Evolutionary conservation across 495 filamentous ascomycete genomes (phyloP).

Genomic region (Margaritispora aquatica): DNA sequence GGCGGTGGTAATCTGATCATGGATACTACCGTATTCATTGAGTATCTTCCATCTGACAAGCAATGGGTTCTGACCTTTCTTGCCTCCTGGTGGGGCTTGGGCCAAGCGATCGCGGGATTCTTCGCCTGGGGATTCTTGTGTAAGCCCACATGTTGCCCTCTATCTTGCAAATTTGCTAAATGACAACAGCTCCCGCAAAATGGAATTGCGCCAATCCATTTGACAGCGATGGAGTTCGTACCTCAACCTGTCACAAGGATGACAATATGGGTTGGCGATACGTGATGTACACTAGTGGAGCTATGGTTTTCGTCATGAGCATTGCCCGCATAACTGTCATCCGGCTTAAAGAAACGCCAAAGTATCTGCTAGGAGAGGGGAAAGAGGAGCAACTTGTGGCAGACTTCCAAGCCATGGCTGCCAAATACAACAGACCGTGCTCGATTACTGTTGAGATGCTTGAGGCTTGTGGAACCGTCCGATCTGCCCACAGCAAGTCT

Average conservation of each 20-base stretch:
- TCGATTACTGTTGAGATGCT: constrained; percentile 57
- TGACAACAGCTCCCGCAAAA: constrained; percentile 30
- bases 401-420: constrained; percentile 54
- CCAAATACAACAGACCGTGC: constrained; percentile 56
- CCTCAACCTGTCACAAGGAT: constrained; percentile 48
- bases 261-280: constrained; percentile 84
- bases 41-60: constrained; percentile 69
- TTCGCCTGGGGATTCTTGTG: constrained; percentile 75
- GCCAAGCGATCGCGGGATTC: constrained; percentile 61
- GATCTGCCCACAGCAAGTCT: constrained; percentile 30
- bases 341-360: constrained; percentile 63
- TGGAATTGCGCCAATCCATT: constrained; percentile 50
- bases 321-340: constrained; percentile 62
- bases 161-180: constrained; percentile 21
- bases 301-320: constrained; percentile 60
- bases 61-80: constrained; percentile 72
- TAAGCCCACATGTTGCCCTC: constrained; percentile 30
- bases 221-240: constrained; percentile 8
- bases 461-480: constrained; percentile 41
- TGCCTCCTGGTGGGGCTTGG: constrained; percentile 75
- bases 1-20: constrained; percentile 68
- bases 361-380: constrained; percentile 60
- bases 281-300: constrained; percentile 57
- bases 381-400: constrained; percentile 55
- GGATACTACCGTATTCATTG: constrained; percentile 70